Evolutionary conservation across 257 asterid species (phyloP).

Genomic region (Rhazya stricta): DNA sequence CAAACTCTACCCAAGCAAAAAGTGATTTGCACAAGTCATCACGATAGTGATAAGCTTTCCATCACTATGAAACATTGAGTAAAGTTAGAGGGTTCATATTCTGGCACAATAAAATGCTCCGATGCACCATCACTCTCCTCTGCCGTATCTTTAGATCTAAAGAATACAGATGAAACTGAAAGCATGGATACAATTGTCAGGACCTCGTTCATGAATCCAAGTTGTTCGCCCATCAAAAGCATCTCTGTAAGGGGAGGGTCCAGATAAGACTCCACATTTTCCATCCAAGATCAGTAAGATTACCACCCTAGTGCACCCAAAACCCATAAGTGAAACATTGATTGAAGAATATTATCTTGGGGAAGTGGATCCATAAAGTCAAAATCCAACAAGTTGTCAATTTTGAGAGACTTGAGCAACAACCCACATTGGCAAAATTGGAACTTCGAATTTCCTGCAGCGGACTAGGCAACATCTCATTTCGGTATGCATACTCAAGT

Average conservation of each 20-base stretch:
- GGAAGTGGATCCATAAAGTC: slow-evolving; percentile 99
- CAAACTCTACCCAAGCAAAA: slow-evolving; percentile 73
- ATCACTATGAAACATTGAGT: slow-evolving; percentile 75
- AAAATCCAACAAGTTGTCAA: slow-evolving; percentile 74
- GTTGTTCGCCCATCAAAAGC: slow-evolving; percentile 79
- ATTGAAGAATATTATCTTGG: slow-evolving; percentile 83
- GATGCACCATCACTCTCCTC: slow-evolving; percentile 93
- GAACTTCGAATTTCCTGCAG: slow-evolving; percentile 95
- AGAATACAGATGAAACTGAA: slow-evolving; percentile 87
- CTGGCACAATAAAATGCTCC: slow-evolving; percentile 85
- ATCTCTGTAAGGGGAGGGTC: slow-evolving; percentile 94
- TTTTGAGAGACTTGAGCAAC: slow-evolving; percentile 75
- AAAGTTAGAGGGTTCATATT: slow-evolving; percentile 82
- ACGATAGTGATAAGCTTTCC: slow-evolving; percentile 69
- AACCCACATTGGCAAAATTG: slow-evolving; percentile 89
- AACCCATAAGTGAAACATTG: slow-evolving; percentile 97
- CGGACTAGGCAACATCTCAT: slow-evolving; percentile 87
- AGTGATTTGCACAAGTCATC: slow-evolving; percentile 96
- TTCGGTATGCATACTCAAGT: slow-evolving; percentile 76
- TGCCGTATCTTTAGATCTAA: slow-evolving; percentile 81
- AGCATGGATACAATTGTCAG: slow-evolving; percentile 91
- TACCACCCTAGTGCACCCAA: slow-evolving; percentile 91
- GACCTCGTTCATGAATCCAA: slow-evolving; percentile 74
- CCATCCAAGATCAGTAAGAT: slow-evolving; percentile 81
- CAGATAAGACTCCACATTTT: slow-evolving; percentile 86